A percentile compares a stretch with the other conserved stretches of the same genome.
Conservation (phyloP, 495 filamentous ascomycete genomes). For the Pyrenula aspistea region DNA sequence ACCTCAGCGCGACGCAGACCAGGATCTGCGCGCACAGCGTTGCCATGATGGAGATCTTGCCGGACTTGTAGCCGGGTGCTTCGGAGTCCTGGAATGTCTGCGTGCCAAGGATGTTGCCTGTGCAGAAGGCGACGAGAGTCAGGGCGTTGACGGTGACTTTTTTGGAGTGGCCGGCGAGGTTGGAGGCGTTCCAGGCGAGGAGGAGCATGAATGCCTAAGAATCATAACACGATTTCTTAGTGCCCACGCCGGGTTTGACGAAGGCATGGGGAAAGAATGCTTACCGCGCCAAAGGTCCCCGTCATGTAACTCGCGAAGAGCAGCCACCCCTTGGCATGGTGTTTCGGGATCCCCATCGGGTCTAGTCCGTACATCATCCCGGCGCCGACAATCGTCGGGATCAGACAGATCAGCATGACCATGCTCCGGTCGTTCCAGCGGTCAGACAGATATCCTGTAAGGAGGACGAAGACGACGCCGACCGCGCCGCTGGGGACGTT, state of each 20-base stretch:
- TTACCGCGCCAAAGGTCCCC: constrained; percentile 5
- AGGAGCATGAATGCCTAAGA: constrained; percentile 17
- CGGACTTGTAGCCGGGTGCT: constrained; percentile 47
- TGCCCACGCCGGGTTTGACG: too few relatives aligned
- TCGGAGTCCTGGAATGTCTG: constrained; percentile 50
- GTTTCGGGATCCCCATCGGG: constrained; percentile 5
- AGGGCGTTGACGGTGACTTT: constrained; percentile 42
- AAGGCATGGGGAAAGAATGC: too few relatives aligned
- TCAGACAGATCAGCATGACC: constrained; percentile 17
- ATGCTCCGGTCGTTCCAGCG: constrained; percentile 16
- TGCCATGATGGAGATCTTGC: constrained; percentile 47
- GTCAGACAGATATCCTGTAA: constrained; percentile 17
- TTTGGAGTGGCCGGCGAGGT: constrained; percentile 35
- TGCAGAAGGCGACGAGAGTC: constrained; percentile 43
- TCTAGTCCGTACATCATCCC: constrained; percentile 25
- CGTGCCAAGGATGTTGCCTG: constrained; percentile 57
- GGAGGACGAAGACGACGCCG: constrained; percentile 13
- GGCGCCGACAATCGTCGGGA: constrained; percentile 20
- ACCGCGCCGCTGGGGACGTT: constrained; percentile 12
- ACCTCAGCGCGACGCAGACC: constrained; percentile 21
- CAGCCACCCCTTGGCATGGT: constrained; percentile 13
- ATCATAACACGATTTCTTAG: too few relatives aligned
- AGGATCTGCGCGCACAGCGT: constrained; percentile 31
- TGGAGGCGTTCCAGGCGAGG: constrained; percentile 18
- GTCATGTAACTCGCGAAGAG: constrained; percentile 20